Evolutionary conservation across 1,284 basidiomycete species (phyloP).

Genomic region (Sutorius eximius): DNA sequence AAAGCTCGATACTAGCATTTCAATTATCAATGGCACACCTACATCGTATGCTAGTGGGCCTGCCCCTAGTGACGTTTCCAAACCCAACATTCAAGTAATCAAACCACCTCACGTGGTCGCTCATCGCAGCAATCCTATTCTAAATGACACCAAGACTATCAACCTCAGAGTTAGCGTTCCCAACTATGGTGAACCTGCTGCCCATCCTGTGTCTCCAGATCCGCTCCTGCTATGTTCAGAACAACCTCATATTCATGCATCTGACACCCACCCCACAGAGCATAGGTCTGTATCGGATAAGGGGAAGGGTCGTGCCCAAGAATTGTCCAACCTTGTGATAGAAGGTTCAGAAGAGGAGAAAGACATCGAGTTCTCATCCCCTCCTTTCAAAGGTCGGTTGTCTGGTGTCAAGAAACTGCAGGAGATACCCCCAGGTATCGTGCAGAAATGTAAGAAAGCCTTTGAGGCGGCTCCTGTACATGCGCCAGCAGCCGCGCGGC

Average conservation of each 20-base stretch:
- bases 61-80: neutral
- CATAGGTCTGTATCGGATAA: constrained; percentile 12
- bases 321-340: neutral
- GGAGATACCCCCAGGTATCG: constrained; percentile 25
- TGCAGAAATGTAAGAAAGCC: neutral
- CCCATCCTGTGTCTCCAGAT: constrained; percentile 26
- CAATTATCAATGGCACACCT: constrained; percentile 6
- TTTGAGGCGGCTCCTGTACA: constrained; percentile 11
- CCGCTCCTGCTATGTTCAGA: constrained; percentile 2
- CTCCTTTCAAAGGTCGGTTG: neutral
- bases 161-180: constrained; percentile 17
- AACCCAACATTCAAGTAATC: constrained; percentile 27
- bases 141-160: constrained; percentile 23
- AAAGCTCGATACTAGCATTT: constrained; percentile 16
- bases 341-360: constrained; percentile 29
- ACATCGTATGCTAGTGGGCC: constrained; percentile 2
- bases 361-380: constrained; percentile 21
- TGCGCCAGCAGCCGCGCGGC: constrained; percentile 9
- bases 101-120: neutral
- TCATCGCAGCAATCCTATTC: neutral
- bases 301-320: constrained; percentile 26
- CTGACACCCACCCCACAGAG: constrained; percentile 23
- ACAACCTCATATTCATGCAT: constrained; percentile 21
- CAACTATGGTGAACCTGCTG: constrained; percentile 25
- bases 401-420: neutral